A percentile compares a stretch with the other conserved stretches of the same genome.
phyloP scores from a whole-genome alignment of 768 basidiomycete species.

The Ephemerocybe angulata region DNA sequence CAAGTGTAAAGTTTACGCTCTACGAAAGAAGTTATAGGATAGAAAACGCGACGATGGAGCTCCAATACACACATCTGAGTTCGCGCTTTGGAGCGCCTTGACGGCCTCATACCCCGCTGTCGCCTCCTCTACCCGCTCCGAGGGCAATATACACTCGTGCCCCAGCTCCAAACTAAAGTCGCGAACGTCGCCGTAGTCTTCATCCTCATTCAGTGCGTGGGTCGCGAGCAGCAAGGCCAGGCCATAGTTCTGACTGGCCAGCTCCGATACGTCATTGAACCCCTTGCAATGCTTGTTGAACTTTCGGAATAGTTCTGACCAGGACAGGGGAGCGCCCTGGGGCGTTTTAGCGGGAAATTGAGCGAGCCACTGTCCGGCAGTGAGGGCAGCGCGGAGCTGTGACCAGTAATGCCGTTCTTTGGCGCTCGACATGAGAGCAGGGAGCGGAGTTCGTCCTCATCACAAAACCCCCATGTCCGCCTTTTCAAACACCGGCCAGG shows the following conservation, averaged over 20 bases:
- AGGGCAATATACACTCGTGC: conserved; percentile 53
- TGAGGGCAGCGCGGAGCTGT: conserved; percentile 67
- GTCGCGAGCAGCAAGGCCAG: conserved; percentile 55
- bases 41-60: conserved; percentile 1
- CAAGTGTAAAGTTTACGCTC: conserved; percentile 66
- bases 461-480: conserved; percentile 25
- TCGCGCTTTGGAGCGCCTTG: conserved; percentile 37
- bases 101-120: conserved; percentile 50
- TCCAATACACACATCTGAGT: conserved; percentile 51
- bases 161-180: conserved; percentile 41
- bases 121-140: conserved; percentile 59
- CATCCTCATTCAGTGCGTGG: conserved; percentile 50
- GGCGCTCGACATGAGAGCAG: conserved; percentile 23
- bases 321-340: conserved; percentile 52
- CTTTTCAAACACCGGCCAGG: conserved; percentile 52
- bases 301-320: conserved; percentile 80
- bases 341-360: conserved; percentile 56
- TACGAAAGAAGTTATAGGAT: conserved; percentile 25
- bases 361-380: conserved; percentile 71
- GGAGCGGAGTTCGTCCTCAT: neutral
- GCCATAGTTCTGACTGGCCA: conserved; percentile 53
- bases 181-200: conserved; percentile 33
- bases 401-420: conserved; percentile 80
- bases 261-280: conserved; percentile 41
- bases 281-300: conserved; percentile 81